Evolutionary conservation across 2,329 filamentous ascomycete species (phyloP), one percentile per base, ranked within the genome.

Genomic region (Cercospora canescens): DNA sequence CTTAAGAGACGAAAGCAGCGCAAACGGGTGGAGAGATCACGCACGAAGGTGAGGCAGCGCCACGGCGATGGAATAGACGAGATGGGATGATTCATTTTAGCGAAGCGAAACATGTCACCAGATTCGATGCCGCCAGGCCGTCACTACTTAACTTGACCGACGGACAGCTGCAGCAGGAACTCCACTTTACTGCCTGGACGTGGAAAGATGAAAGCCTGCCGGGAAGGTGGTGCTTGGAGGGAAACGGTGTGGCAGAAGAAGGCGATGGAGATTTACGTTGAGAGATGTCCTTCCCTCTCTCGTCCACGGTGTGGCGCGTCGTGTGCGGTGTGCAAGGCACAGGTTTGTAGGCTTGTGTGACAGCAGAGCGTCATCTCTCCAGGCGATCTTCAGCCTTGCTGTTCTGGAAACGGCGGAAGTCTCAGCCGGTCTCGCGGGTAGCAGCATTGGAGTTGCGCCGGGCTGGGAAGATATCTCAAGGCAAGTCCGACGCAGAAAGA

Each of bases 391-490:
- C 60, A 60, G 55, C 64, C 60, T 58, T 48, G 26, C 56, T 55
- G 45, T 26, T 37, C n/a, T 58, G 50, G 52, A 63, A 63, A 63
- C 58, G 58, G n/a, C 55, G 45, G 39, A 58, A 35, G 62, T 67
- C 39, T 62, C 66, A 63, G 55, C 63, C 55, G 34, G 56, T 58
- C 39, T 65, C 60, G 54, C 56, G 66, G 60, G 48, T 52, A 60
- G 54, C 54, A 45, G 60, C 64, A 66, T 59, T 16, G 30, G 26
- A 24, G 16, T 28, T 24, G 45, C 45, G 45, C 24, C 45, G 24
- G 24, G 52, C 52, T 56, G 52, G 28, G 32, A 1, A 21, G 9
- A 18, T 56, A 24, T 35, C 26, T 34, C 34, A 41, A 8, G 8
- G 35, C 34, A 59, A 24, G 35, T 26, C 34, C 34, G 39, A 56